Evolutionary conservation across 139 green algal genomes (phyloP).

Genomic region (Chlorella vulgaris): DNA sequence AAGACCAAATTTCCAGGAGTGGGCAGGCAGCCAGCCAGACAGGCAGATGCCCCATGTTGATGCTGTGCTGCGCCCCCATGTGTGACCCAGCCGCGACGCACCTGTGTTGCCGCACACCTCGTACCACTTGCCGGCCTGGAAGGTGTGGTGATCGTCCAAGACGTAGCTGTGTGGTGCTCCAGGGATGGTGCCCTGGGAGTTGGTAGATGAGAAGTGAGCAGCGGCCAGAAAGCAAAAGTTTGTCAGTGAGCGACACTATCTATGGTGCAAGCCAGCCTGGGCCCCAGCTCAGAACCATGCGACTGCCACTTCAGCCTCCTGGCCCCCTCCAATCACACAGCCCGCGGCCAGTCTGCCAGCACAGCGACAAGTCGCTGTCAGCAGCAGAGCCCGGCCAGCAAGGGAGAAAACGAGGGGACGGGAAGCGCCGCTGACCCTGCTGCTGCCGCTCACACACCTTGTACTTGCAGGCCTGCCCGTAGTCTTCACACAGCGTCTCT

Average conservation of each 20-base stretch:
- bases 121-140: constrained; percentile 79
- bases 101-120: constrained; percentile 62
- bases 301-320: no score
- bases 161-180: constrained; percentile 72
- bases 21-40: no score
- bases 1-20: neutral
- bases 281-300: no score
- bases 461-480: constrained; percentile 66
- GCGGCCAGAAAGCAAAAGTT: neutral
- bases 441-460: neutral
- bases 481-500: constrained; percentile 90
- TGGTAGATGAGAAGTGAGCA: neutral
- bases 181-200: constrained; percentile 84
- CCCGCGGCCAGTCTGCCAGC: no score
- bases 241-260: no score
- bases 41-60: no score
- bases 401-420: neutral
- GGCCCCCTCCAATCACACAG: no score
- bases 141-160: constrained; percentile 85
- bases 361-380: no score
- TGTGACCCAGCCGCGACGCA: neutral
- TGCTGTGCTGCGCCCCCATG: no score
- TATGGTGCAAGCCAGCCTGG: neutral
- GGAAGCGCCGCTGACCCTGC: neutral
- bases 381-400: neutral